A percentile compares a stretch with the other conserved stretches of the same genome.
Conservation (phyloP, 108 stramenopile species). For the Discostella stelligeroides region DNA sequence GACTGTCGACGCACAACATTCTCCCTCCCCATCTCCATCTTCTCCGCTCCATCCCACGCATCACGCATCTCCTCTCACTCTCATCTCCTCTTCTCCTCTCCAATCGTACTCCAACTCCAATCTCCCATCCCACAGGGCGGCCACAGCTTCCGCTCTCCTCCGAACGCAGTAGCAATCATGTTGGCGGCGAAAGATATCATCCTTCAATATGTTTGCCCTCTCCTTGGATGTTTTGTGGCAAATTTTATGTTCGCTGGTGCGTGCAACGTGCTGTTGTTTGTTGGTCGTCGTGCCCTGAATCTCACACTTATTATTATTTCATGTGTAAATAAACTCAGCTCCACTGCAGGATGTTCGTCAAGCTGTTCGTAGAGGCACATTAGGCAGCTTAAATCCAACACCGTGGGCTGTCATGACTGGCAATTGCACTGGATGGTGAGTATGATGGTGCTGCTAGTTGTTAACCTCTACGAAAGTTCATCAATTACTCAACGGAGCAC, state of each 20-base stretch:
- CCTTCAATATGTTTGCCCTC: conserved; percentile 73
- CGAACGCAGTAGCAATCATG: conserved; percentile 7
- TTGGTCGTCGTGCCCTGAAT: not conserved
- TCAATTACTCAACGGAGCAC: too few relatives aligned
- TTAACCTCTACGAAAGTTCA: too few relatives aligned
- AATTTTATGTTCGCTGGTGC: conserved; percentile 69
- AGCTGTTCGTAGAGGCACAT: conserved; percentile 51
- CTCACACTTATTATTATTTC: not conserved
- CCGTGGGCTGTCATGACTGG: conserved; percentile 86
- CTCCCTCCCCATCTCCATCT: too few relatives aligned
- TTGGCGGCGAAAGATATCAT: conserved; percentile 43
- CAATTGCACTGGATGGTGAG: conserved; percentile 51
- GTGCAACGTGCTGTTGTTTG: too few relatives aligned
- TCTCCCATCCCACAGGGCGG: not conserved
- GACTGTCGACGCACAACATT: too few relatives aligned
- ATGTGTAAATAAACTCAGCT: conserved; percentile 26
- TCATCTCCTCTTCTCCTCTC: too few relatives aligned
- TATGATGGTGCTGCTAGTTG: too few relatives aligned
- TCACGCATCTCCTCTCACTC: too few relatives aligned
- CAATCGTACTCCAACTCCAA: too few relatives aligned
- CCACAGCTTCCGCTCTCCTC: not conserved
- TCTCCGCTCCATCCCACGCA: too few relatives aligned
- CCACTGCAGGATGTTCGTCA: conserved; percentile 55
- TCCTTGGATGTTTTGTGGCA: conserved; percentile 54
- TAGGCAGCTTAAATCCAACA: conserved; percentile 77